Evolutionary conservation across 2,329 filamentous ascomycete species (phyloP).

Genomic region (Fonsecaea pugnacius): DNA sequence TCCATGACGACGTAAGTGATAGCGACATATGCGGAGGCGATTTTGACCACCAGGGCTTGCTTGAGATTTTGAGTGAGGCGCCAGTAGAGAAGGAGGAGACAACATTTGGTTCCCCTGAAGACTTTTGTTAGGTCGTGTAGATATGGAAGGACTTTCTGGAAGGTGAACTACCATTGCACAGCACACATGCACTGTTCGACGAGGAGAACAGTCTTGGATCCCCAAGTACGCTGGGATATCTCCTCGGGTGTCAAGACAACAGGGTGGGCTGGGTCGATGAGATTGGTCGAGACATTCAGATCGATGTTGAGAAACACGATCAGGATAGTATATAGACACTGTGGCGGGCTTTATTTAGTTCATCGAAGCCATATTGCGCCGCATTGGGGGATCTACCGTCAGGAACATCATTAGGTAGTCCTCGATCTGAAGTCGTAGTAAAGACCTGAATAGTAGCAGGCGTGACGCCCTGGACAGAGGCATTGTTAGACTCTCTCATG

Average conservation of each 20-base stretch:
- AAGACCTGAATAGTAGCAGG: slow-evolving; percentile 33
- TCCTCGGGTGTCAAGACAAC: slow-evolving; percentile 53
- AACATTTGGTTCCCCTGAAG: slow-evolving; percentile 53
- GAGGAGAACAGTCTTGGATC: slow-evolving; percentile 61
- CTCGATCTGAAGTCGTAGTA: slow-evolving; percentile 54
- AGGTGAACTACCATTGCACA: slow-evolving; percentile 50
- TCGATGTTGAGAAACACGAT: slow-evolving; percentile 52
- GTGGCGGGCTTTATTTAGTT: not conserved
- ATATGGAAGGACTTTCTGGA: not conserved
- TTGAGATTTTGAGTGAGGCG: slow-evolving; percentile 54
- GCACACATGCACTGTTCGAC: slow-evolving; percentile 59
- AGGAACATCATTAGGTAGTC: slow-evolving; percentile 63
- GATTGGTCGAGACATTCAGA: slow-evolving; percentile 52
- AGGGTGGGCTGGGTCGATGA: slow-evolving; percentile 46
- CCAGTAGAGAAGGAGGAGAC: slow-evolving; percentile 58
- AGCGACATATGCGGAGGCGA: slow-evolving; percentile 52
- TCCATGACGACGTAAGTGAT: slow-evolving; percentile 56
- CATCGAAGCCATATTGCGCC: not conserved
- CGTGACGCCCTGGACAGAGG: slow-evolving; percentile 22
- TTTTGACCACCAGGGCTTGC: slow-evolving; percentile 43
- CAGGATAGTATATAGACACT: slow-evolving; percentile 48
- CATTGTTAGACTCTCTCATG: slow-evolving; percentile 6
- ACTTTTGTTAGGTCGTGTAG: not conserved
- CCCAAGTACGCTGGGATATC: slow-evolving; percentile 51
- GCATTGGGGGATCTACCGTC: slow-evolving; percentile 41